phyloP scores from a whole-genome alignment of 495 filamentous ascomycete genomes.

The Echria macrotheca region DNA sequence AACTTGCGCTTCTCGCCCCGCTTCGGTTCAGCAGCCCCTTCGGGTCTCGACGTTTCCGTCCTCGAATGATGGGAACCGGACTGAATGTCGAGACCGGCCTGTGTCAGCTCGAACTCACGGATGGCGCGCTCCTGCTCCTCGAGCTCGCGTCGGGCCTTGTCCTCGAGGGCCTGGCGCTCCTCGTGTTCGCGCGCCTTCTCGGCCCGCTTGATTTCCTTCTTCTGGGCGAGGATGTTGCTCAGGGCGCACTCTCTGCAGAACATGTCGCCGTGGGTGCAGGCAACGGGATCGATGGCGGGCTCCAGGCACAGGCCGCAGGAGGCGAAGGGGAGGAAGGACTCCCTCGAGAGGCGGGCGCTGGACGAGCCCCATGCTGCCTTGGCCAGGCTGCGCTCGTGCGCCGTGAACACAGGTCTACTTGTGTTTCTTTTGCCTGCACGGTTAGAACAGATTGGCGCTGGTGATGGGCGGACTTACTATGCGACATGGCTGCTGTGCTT shows the following conservation, averaged over 20 bases:
- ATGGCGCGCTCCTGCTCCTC: constrained; percentile 55
- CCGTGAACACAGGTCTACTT: constrained; percentile 91
- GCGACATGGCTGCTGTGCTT: constrained; percentile 38
- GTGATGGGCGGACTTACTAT: constrained; percentile 40
- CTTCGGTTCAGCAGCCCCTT: constrained; percentile 36
- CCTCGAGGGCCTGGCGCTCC: constrained; percentile 50
- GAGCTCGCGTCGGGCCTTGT: constrained; percentile 46
- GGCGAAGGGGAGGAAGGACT: constrained; percentile 89
- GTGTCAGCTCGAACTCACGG: constrained; percentile 58
- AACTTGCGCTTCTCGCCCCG: constrained; percentile 70
- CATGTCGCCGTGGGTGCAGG: constrained; percentile 72
- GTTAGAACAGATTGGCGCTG: constrained; percentile 14
- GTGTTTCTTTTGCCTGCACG: constrained; percentile 82
- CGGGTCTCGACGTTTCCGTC: neutral
- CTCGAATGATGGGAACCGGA: constrained; percentile 13
- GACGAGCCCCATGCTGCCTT: constrained; percentile 75
- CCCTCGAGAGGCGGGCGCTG: constrained; percentile 79
- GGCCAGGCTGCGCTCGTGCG: constrained; percentile 79
- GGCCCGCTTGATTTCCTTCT: constrained; percentile 84
- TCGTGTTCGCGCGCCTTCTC: constrained; percentile 61
- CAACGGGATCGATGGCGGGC: constrained; percentile 74
- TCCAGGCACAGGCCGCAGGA: constrained; percentile 87
- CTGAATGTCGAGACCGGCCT: constrained; percentile 64
- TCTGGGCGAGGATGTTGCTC: constrained; percentile 81
- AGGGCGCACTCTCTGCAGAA: constrained; percentile 96